Base-by-base conservation (phyloP, 2,329 filamentous ascomycete genomes). In the Neoarthrinium moseri region DNA sequence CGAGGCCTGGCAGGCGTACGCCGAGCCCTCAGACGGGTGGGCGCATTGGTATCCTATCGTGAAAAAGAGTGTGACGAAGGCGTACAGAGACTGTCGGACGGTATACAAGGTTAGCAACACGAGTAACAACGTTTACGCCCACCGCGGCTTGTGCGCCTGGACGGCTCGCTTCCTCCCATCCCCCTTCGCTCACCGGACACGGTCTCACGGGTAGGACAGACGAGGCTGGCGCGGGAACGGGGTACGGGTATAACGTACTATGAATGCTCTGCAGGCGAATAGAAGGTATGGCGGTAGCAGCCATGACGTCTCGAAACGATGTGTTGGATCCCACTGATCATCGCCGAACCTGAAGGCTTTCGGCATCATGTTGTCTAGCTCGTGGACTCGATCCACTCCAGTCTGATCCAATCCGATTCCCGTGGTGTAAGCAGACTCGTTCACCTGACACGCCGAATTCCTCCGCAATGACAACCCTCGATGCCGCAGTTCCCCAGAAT, bases 221-320 rank as follows among this genome's bases (percentile, higher is more conserved):
- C n/a, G n/a, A n/a, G n/a, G n/a, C n/a, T n/a, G n/a, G 17, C 33
- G 30, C 20, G 23, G 17, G 33, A 21, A 18, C 12, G 36, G 11
- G 24, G 33, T 32, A 44, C 22, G 18, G 11, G 18, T n/a, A 34
- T 15, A 18, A 75, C 73, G 57, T 65, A 78, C 72, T 59, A 83
- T 72, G 32, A 72, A 48, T 39, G 77, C 77, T 51, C 84, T 82
- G 41, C 78, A 61, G 43, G 63, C 67, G 54, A 81, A 83, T 38
- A 92, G 74, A 2, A 76, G 57, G 56, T 75, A 75, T 0, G 89
- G 86, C 20, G 81, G 67, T n/a, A 95, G 66, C 7, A 91, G 65
- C 88, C 89, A 95, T 12, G 89, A 95, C 13, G 89, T 94, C 64
- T 83, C 81, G 68, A 87, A 91, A 47, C 85, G 81, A 65, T 86